Conservation (phyloP, 2,329 filamentous ascomycete genomes). For the Amauroascus verrucosus region DNA sequence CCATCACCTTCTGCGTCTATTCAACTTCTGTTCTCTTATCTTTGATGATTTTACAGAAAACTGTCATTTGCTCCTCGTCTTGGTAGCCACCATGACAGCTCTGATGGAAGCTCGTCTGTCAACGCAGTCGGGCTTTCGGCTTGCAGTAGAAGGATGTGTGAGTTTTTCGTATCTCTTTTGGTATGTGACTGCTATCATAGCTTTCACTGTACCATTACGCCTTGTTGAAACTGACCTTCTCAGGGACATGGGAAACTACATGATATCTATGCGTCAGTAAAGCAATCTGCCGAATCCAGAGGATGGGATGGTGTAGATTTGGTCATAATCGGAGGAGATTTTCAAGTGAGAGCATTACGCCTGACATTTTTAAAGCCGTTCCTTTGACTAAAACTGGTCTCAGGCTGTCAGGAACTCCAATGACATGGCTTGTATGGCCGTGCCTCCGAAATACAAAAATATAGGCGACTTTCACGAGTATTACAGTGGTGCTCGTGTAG, state of each 20-base stretch:
- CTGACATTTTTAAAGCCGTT: conserved; percentile 1
- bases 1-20: background rate
- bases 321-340: conserved; percentile 91
- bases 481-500: conserved; percentile 66
- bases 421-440: conserved; percentile 81
- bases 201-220: background rate
- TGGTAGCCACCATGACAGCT: background rate
- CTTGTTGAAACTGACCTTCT: background rate
- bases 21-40: background rate
- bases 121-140: background rate
- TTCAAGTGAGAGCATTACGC: conserved; percentile 54
- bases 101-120: background rate
- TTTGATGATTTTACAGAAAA: too few relatives aligned
- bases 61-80: too few relatives aligned
- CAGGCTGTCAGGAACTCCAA: conserved; percentile 77
- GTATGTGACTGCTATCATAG: background rate
- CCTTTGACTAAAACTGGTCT: conserved; percentile 12
- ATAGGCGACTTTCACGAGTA: conserved; percentile 92
- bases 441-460: conserved; percentile 74
- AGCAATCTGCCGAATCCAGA: conserved; percentile 56
- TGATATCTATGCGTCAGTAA: conserved; percentile 76
- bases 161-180: background rate
- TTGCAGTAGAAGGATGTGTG: conserved; percentile 15
- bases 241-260: conserved; percentile 87
- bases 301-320: conserved; percentile 76